These are phyloP conservation scores for Mallotus japonicus DNA, from an alignment of 441 rosid species.

Conservation along the genomic window DNA sequence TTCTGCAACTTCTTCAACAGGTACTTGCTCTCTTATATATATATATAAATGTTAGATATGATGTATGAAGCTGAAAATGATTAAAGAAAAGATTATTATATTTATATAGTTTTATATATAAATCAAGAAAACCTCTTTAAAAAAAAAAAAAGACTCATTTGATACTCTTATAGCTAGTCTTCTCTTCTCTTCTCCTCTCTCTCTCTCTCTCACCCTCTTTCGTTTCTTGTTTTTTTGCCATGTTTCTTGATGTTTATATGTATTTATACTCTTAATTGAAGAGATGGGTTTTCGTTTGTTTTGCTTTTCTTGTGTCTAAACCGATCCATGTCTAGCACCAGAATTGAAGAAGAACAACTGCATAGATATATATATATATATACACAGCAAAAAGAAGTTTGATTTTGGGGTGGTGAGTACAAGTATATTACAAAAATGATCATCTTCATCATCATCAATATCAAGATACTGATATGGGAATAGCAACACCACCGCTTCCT, in stretches of 20 bases:
- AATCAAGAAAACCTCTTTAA: background rate
- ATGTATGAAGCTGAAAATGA: slow-evolving; percentile 32
- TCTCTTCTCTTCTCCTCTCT: background rate
- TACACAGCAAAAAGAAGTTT: background rate
- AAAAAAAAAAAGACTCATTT: slow-evolving; percentile 17
- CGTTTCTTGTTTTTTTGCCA: slow-evolving; percentile 4
- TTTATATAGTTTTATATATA: background rate
- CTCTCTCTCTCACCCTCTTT: slow-evolving; percentile 11
- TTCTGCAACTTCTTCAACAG: slow-evolving; percentile 44
- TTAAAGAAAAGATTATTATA: background rate
- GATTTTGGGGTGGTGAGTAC: background rate
- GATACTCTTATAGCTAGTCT: background rate
- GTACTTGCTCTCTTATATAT: slow-evolving; percentile 23
- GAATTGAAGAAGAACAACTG: background rate
- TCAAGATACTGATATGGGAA: slow-evolving; percentile 65
- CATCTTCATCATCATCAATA: slow-evolving; percentile 33
- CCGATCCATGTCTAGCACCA: slow-evolving; percentile 24
- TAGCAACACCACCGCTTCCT: slow-evolving; percentile 49
- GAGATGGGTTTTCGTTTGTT: slow-evolving; percentile 10
- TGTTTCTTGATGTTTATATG: slow-evolving; percentile 17
- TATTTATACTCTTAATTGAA: background rate
- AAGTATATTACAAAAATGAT: slow-evolving; percentile 11
- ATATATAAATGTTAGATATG: slow-evolving; percentile 4
- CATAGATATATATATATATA: no score
- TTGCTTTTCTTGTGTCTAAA: slow-evolving; percentile 23